Percentiles rank a stretch among this genome's conserved stretches.
Evolutionary conservation across 2,329 filamentous ascomycete species (phyloP).

Genomic region (Botrytis squamosa): DNA sequence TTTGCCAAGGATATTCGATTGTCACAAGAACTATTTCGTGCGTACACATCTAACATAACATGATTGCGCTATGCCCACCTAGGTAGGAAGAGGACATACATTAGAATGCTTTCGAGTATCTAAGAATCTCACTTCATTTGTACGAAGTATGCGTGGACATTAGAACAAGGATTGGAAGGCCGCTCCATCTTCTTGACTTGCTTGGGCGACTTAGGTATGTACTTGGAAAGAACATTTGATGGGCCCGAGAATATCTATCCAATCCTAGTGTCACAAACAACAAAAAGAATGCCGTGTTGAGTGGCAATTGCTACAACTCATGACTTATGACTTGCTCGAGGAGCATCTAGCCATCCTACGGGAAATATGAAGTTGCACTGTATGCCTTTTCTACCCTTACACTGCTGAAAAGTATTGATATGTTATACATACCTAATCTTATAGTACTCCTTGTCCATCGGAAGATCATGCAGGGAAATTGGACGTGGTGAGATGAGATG

Average conservation of each 20-base stretch:
- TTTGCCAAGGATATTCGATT: conserved; percentile 3
- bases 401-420: conserved; percentile 1
- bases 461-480: conserved; percentile 14
- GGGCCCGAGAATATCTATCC: conserved; percentile 3
- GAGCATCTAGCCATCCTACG: not conserved
- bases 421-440: conserved; percentile 18
- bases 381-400: not conserved
- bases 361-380: not conserved
- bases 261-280: conserved; percentile 2
- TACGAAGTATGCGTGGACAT: not conserved
- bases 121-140: not conserved
- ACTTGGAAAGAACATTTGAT: not conserved
- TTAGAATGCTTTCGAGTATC: not conserved
- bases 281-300: conserved; percentile 8
- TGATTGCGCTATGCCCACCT: not conserved
- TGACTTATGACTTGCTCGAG: conserved; percentile 1
- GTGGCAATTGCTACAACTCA: conserved; percentile 2
- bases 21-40: conserved; percentile 7
- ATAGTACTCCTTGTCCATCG: conserved; percentile 12
- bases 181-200: not conserved
- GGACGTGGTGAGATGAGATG: conserved; percentile 15
- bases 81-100: not conserved
- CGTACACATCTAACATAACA: not conserved
- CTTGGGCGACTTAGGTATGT: not conserved
- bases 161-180: not conserved